phyloP scores from a whole-genome alignment of 331 rosid species.

The Quercus lobata region DNA sequence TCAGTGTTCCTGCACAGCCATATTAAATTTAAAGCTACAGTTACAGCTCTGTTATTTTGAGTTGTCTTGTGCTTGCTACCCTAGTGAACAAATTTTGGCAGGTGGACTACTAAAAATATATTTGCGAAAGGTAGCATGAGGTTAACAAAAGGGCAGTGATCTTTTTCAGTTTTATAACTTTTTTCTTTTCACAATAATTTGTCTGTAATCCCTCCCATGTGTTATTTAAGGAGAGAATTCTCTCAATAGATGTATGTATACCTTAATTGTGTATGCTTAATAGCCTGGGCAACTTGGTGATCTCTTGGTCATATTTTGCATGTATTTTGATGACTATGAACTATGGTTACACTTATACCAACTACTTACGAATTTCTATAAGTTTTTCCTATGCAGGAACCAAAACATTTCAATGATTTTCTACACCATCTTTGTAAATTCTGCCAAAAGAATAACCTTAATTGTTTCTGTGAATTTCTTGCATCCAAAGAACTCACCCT shows the following conservation, averaged over 20 bases:
- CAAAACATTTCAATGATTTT: constrained; percentile 78
- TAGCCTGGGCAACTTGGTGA: constrained; percentile 2
- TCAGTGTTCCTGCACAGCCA: not conserved
- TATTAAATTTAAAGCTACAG: not conserved
- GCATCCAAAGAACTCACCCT: constrained; percentile 51
- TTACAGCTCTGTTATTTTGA: not conserved
- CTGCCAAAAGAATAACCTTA: constrained; percentile 52
- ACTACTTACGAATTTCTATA: not conserved
- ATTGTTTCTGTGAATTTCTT: constrained; percentile 59
- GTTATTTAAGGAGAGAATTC: not conserved
- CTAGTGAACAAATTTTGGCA: not conserved
- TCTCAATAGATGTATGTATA: not conserved
- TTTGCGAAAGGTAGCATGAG: not conserved
- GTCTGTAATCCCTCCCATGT: not conserved
- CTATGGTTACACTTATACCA: not conserved
- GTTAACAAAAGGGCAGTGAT: not conserved
- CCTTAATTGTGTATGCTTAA: not conserved
- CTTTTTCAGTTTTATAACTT: not conserved
- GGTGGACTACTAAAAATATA: not conserved
- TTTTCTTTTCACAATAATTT: not conserved
- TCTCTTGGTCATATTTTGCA: not conserved
- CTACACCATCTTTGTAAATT: constrained; percentile 51
- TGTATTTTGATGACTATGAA: not conserved
- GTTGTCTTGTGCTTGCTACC: not conserved
- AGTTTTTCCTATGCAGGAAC: constrained; percentile 56